phyloP scores from a whole-genome alignment of 1,284 basidiomycete species.

The Irpex rosettiformis region DNA sequence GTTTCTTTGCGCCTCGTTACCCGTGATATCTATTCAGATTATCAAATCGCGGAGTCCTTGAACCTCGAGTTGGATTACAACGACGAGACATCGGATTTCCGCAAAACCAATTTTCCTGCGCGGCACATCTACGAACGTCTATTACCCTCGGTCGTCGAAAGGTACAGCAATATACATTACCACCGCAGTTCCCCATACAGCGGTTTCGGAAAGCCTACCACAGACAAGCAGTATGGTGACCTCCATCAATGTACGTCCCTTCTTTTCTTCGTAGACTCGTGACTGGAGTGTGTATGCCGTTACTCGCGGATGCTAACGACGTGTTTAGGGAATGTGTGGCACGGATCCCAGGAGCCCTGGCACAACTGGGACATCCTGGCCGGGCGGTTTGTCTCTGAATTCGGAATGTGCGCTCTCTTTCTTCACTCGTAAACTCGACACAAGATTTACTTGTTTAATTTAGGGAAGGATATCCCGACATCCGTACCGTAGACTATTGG shows the following conservation, averaged over 20 bases:
- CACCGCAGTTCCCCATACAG: conserved; percentile 87
- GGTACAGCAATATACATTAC: conserved; percentile 69
- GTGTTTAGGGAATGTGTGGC: conserved; percentile 83
- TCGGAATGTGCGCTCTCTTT: conserved; percentile 64
- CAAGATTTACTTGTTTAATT: not conserved
- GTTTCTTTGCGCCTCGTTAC: not conserved
- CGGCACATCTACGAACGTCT: conserved; percentile 85
- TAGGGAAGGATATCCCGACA: conserved; percentile 81
- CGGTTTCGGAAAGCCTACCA: conserved; percentile 69
- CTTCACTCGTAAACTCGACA: conserved; percentile 3
- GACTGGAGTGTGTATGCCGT: not conserved
- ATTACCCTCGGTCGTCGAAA: conserved; percentile 69
- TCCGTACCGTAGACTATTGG: conserved; percentile 85
- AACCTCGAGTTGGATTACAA: conserved; percentile 78
- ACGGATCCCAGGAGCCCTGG: conserved; percentile 85
- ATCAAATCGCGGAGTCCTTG: conserved; percentile 75
- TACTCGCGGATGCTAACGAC: not conserved
- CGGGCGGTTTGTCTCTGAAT: conserved; percentile 87
- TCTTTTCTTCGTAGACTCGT: conserved; percentile 3
- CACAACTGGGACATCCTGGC: conserved; percentile 84
- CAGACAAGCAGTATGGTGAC: conserved; percentile 78
- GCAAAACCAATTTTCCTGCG: conserved; percentile 81
- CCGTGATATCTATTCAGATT: conserved; percentile 43
- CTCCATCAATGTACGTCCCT: conserved; percentile 72
- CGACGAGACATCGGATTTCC: conserved; percentile 78